Evolutionary conservation across 2,329 filamentous ascomycete species (phyloP), one percentile per base, ranked within the genome.

Genomic region (Aspergillus sergii): DNA sequence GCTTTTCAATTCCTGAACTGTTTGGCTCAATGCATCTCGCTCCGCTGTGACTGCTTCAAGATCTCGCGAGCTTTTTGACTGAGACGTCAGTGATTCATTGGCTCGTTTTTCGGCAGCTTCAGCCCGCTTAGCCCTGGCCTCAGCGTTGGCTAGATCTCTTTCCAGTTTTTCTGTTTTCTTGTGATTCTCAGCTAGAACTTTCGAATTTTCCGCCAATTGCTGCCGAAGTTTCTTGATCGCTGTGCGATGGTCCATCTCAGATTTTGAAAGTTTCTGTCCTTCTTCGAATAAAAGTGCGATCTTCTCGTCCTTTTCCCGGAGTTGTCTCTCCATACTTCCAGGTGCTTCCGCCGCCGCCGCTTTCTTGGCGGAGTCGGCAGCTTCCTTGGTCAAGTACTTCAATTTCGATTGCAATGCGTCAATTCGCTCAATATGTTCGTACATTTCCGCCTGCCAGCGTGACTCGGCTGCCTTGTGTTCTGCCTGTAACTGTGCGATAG

Each of bases 401-500:
- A 99, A 81, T 74, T 99, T 98, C 8, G 93, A 88, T 76, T 98
- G 92, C 1, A 99, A 81, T 4, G 94, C 91, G 80, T 99, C 95
- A 60, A 97, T 95, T 41, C 91, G 89, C 78, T 99, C 95, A 8
- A 94, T 85, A 66, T 97, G 92, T 56, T 85, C 86, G 71, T 95
- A 89, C 46, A 93, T 85, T 75, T 98, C 95, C 70, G 95, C 92
- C 62, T 94, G 90, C 68, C 92, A 87, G 65, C 88, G 85, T 39
- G 79, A 79, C 63, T 88, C 81, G 0, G 82, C 82, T 34, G 80
- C 78, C 55, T 83, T 80, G 54, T 86, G 79, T 58, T 84, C 79
- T 72, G 82, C 73, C 71, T 81, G 81, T 65, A 87, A 75, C 50
- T 82, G 78, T 7, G 80, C 73, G 46, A 87, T 77, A 23, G 82